These are phyloP conservation scores for Liquidambar formosana DNA, from an alignment of 164 flowering plant species.

Conservation along the genomic window DNA sequence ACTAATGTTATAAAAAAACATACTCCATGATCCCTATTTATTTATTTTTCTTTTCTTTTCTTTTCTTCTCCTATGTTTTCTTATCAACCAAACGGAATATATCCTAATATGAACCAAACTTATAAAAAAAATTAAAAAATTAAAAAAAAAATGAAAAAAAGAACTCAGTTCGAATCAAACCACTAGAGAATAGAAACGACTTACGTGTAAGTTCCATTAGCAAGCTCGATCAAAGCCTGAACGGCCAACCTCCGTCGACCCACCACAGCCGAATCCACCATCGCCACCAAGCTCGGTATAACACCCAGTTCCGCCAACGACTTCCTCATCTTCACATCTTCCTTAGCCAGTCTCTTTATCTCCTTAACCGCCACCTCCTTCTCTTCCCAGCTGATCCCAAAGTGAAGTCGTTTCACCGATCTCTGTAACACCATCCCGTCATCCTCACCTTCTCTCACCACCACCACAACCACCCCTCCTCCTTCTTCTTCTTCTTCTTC, in stretches of 20 bases:
- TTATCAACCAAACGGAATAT: too few relatives aligned
- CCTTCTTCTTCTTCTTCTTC: background rate
- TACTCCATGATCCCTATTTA: too few relatives aligned
- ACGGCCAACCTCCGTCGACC: constrained; percentile 53
- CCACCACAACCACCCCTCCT: too few relatives aligned
- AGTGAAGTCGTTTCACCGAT: constrained; percentile 82
- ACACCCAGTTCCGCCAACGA: constrained; percentile 79
- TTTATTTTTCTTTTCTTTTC: too few relatives aligned
- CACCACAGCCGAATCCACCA: constrained; percentile 52
- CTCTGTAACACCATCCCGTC: constrained; percentile 43
- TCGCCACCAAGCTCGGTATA: constrained; percentile 64
- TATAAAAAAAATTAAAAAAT: too few relatives aligned
- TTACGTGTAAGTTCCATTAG: constrained; percentile 80
- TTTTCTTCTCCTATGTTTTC: too few relatives aligned
- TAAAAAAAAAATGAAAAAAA: too few relatives aligned
- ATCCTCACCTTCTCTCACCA: constrained; percentile 7
- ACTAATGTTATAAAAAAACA: too few relatives aligned
- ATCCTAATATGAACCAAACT: too few relatives aligned
- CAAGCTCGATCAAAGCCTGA: constrained; percentile 65
- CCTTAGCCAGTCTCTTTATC: constrained; percentile 50
- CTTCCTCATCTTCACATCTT: constrained; percentile 46
- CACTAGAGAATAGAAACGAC: constrained; percentile 24
- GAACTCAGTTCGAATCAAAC: background rate
- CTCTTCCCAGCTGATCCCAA: constrained; percentile 74
- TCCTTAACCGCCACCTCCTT: constrained; percentile 65